These are phyloP conservation scores for Phytophthora sansomeana DNA, from an alignment of 352 stramenopile species.

Conservation along the genomic window DNA sequence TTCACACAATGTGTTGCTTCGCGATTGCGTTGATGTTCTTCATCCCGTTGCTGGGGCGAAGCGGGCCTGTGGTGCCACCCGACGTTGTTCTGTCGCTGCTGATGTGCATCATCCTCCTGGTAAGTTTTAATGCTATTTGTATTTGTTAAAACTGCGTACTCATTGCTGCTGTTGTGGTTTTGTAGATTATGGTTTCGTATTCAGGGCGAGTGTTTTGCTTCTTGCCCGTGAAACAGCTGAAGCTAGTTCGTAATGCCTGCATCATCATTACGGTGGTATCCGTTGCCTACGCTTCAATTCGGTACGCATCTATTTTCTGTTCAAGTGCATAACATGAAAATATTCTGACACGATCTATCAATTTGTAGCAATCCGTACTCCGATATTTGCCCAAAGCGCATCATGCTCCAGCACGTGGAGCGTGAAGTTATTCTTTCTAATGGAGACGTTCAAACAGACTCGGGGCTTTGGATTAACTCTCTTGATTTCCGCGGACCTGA, in stretches of 20 bases:
- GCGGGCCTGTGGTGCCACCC: constrained; percentile 57
- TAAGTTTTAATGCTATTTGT: constrained; percentile 20
- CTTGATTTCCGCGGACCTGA: constrained; percentile 72
- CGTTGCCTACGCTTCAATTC: constrained; percentile 56
- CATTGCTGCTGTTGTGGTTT: constrained; percentile 10
- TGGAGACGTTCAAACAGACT: constrained; percentile 57
- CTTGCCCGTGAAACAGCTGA: constrained; percentile 51
- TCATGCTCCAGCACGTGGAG: constrained; percentile 77
- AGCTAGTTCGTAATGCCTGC: constrained; percentile 46
- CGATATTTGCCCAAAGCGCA: constrained; percentile 66
- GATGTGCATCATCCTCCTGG: constrained; percentile 58
- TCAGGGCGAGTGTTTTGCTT: constrained; percentile 80
- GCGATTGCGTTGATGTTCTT: constrained; percentile 77
- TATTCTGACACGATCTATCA: constrained; percentile 8
- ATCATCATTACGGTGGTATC: constrained; percentile 45
- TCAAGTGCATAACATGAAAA: background rate
- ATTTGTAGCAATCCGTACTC: constrained; percentile 79
- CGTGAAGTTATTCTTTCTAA: constrained; percentile 57
- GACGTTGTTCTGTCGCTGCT: constrained; percentile 64
- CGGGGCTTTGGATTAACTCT: constrained; percentile 77
- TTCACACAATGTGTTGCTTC: constrained; percentile 67
- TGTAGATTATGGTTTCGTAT: constrained; percentile 61
- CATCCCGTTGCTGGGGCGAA: constrained; percentile 75
- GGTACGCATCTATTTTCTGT: constrained; percentile 35
- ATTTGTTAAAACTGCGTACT: constrained; percentile 17